A percentile compares a stretch with the other conserved stretches of the same genome.
Conservation (phyloP, 2,329 filamentous ascomycete genomes). For the Colletotrichum lentis region DNA sequence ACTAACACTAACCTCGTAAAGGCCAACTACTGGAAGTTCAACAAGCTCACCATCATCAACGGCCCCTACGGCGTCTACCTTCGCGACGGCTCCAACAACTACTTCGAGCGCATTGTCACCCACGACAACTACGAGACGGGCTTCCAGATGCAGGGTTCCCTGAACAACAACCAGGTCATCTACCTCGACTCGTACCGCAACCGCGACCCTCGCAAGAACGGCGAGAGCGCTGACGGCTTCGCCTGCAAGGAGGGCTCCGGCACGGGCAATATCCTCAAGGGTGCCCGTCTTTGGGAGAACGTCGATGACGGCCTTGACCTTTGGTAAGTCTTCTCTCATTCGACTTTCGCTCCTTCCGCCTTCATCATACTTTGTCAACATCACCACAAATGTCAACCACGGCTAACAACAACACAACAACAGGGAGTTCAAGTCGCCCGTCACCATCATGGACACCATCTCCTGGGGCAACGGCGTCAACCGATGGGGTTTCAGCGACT, state of each 20-base stretch:
- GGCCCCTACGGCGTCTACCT: constrained; percentile 51
- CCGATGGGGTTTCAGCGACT: constrained; percentile 53
- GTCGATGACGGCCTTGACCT: constrained; percentile 56
- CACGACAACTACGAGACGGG: constrained; percentile 52
- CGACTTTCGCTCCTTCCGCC: not conserved
- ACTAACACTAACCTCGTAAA: constrained; percentile 4
- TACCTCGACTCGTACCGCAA: constrained; percentile 56
- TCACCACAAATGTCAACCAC: not conserved
- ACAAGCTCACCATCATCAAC: constrained; percentile 50
- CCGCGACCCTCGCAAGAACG: constrained; percentile 59
- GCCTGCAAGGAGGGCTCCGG: constrained; percentile 57
- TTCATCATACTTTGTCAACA: not conserved
- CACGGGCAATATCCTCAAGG: constrained; percentile 55
- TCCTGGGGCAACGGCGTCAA: constrained; percentile 58
- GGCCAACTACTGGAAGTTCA: constrained; percentile 50
- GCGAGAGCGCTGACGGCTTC: constrained; percentile 60
- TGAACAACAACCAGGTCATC: constrained; percentile 51
- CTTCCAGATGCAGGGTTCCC: constrained; percentile 48
- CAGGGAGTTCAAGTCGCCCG: constrained; percentile 49
- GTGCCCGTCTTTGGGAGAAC: constrained; percentile 59
- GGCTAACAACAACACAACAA: constrained; percentile 2
- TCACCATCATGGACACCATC: constrained; percentile 55
- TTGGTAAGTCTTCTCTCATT: constrained; percentile 24
- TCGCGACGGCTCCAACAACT: constrained; percentile 49
- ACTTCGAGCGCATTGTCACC: constrained; percentile 48